Conservation (phyloP, 176 grass and related monocot genomes). For the Alopecurus myosuroides region DNA sequence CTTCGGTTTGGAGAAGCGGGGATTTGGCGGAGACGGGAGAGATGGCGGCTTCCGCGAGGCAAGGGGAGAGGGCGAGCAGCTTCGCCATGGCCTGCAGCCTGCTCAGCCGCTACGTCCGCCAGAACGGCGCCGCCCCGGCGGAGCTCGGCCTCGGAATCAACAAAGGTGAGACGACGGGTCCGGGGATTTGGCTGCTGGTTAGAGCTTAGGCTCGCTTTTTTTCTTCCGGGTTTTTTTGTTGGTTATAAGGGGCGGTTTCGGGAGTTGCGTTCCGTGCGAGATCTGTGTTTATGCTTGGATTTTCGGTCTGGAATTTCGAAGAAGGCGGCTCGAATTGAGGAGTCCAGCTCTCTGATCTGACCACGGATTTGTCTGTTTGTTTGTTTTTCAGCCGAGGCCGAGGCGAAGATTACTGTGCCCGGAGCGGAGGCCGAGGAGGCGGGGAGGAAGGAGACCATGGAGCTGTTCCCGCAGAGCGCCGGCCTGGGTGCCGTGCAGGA, state of each 20-base stretch:
- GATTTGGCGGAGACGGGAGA: background rate
- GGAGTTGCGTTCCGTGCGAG: background rate
- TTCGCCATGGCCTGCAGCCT: conserved; percentile 86
- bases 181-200: no score
- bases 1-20: background rate
- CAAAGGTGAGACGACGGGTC: conserved; percentile 37
- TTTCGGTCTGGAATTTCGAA: background rate
- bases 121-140: conserved; percentile 65
- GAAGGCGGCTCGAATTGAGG: background rate
- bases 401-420: conserved; percentile 40
- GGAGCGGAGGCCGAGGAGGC: conserved; percentile 37
- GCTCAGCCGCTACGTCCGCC: conserved; percentile 78
- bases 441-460: conserved; percentile 56
- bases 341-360: conserved; percentile 6
- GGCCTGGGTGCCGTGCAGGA: conserved; percentile 44
- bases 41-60: conserved; percentile 54
- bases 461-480: conserved; percentile 79
- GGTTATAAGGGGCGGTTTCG: no score
- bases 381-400: conserved; percentile 53
- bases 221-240: background rate
- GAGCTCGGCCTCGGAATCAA: conserved; percentile 71
- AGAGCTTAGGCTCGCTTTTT: background rate
- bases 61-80: conserved; percentile 67
- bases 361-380: background rate
- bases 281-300: conserved; percentile 8